These are phyloP conservation scores for Fraxinus sp. DNA, from an alignment of 305 asterid genomes.

Conservation along the genomic window DNA sequence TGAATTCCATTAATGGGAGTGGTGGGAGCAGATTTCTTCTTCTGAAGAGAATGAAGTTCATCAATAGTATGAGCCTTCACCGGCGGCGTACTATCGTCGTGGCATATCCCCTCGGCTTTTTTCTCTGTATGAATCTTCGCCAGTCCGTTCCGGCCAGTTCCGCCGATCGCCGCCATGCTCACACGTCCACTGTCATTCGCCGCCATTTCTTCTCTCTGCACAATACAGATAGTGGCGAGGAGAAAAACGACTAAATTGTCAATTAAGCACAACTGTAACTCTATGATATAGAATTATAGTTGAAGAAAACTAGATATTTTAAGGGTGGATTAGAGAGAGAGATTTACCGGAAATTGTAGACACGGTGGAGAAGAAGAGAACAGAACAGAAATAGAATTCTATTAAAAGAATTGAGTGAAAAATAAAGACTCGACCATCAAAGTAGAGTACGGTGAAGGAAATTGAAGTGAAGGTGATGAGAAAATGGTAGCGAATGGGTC, in stretches of 20 bases:
- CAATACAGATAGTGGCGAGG: neutral
- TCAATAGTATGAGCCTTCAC: conserved; percentile 86
- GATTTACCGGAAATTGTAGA: conserved; percentile 20
- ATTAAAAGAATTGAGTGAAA: neutral
- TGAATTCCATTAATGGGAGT: conserved; percentile 59
- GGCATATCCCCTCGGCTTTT: conserved; percentile 64
- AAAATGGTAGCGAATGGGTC: conserved; percentile 3
- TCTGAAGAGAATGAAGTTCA: conserved; percentile 94
- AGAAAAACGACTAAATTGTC: neutral
- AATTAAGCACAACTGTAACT: neutral
- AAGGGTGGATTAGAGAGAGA: neutral
- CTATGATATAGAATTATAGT: neutral
- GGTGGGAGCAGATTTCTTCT: conserved; percentile 83
- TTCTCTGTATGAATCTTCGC: conserved; percentile 30
- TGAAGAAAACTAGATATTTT: neutral
- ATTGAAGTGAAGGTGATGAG: conserved; percentile 31
- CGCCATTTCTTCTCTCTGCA: conserved; percentile 44
- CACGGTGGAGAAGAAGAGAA: neutral
- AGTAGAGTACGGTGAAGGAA: neutral
- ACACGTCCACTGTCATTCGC: conserved; percentile 33
- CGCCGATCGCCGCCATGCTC: conserved; percentile 29
- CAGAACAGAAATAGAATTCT: neutral
- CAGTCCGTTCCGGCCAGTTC: conserved; percentile 57
- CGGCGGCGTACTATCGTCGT: conserved; percentile 78
- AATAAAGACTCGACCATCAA: conserved; percentile 21